These are phyloP conservation scores for Lepidopterella palustris DNA, from an alignment of 495 filamentous ascomycete genomes.

Conservation along the genomic window DNA sequence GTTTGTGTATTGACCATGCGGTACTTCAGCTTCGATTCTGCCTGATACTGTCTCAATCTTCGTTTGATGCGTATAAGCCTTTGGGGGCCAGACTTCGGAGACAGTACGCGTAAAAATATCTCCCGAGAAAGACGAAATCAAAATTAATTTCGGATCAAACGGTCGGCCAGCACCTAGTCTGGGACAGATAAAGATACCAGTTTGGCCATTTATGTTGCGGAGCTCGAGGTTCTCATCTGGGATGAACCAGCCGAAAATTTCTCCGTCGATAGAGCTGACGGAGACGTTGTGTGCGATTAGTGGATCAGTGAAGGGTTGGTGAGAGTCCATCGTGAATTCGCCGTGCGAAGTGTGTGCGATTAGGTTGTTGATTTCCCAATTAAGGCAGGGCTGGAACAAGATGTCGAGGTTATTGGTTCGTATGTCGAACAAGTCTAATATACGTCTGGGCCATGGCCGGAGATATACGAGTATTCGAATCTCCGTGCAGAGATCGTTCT, in stretches of 20 bases:
- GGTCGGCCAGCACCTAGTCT: not conserved
- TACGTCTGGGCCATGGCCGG: not conserved
- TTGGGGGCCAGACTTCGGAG: not conserved
- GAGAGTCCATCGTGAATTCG: not conserved
- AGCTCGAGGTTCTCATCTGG: conserved; percentile 7
- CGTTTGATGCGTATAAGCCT: conserved; percentile 8
- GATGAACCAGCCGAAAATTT: conserved; percentile 4
- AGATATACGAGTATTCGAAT: conserved; percentile 4
- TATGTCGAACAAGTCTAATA: conserved; percentile 7
- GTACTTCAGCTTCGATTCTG: not conserved
- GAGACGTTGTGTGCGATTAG: conserved; percentile 10
- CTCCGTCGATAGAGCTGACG: conserved; percentile 7
- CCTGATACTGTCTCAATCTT: conserved; percentile 4
- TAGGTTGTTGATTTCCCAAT: conserved; percentile 12
- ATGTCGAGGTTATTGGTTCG: conserved; percentile 7
- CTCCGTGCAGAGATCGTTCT: conserved; percentile 6
- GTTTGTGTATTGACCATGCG: conserved; percentile 9
- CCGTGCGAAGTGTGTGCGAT: conserved; percentile 11
- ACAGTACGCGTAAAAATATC: not conserved
- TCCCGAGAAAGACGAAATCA: conserved; percentile 5
- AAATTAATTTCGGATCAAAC: conserved; percentile 1
- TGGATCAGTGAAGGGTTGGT: not conserved
- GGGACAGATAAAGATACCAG: not conserved
- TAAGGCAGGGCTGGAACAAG: not conserved
- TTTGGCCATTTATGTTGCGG: conserved; percentile 3